phyloP scores from a whole-genome alignment of 805 yeast genomes.

The Saccharomycopsis babjevae region DNA sequence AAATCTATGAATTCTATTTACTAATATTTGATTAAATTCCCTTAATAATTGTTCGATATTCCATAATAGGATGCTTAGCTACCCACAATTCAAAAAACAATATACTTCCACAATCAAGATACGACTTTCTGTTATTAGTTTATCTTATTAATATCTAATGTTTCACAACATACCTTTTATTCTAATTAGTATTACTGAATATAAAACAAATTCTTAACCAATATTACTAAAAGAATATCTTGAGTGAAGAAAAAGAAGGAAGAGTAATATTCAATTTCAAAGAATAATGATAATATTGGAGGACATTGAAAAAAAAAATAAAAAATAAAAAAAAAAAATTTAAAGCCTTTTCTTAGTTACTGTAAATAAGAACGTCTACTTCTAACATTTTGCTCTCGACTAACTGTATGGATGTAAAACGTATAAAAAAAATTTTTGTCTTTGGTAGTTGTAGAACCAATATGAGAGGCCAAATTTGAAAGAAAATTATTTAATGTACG shows the following conservation, averaged over 20 bases:
- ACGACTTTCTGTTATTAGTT: not conserved
- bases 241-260: not conserved
- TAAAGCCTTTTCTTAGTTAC: not conserved
- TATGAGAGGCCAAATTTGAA: no score
- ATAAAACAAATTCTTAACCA: not conserved
- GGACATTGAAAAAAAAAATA: not conserved
- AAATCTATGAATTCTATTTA: no score
- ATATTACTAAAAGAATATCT: not conserved
- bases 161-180: not conserved
- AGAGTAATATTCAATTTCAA: not conserved
- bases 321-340: not conserved
- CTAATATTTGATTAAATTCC: no score
- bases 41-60: no score
- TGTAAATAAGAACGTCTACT: not conserved
- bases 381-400: not conserved
- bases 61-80: no score
- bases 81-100: no score
- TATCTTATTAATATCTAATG: not conserved
- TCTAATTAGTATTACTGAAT: conserved; percentile 1
- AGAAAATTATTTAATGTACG: not conserved
- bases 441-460: no score
- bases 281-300: not conserved
- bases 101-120: no score
- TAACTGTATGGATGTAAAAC: not conserved
- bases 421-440: not conserved